Evolutionary conservation across 768 basidiomycete species (phyloP).

Genomic region (Suillus tomentosus): DNA sequence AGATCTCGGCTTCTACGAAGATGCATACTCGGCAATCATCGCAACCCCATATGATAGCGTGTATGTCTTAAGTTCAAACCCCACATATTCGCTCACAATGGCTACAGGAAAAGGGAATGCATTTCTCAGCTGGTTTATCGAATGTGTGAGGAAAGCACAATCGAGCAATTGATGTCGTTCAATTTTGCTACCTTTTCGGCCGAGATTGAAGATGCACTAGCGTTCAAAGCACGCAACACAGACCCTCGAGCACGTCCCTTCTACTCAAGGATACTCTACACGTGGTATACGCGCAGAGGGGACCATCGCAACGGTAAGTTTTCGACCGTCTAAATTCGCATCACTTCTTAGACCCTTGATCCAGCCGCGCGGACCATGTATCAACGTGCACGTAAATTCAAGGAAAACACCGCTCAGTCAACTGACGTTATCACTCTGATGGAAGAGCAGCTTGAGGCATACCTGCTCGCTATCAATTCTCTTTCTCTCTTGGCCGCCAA

Average conservation of each 20-base stretch:
- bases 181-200: slow-evolving; percentile 84
- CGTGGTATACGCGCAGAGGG: slow-evolving; percentile 85
- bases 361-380: slow-evolving; percentile 93
- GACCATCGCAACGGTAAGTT: slow-evolving; percentile 89
- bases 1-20: slow-evolving; percentile 76
- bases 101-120: slow-evolving; percentile 74
- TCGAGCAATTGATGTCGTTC: slow-evolving; percentile 75
- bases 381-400: slow-evolving; percentile 81
- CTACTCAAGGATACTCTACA: slow-evolving; percentile 91
- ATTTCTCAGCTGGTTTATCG: slow-evolving; percentile 81
- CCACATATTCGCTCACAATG: slow-evolving; percentile 16
- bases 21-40: slow-evolving; percentile 83
- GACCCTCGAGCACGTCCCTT: slow-evolving; percentile 84
- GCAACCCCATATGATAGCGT: slow-evolving; percentile 72
- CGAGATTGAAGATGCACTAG: slow-evolving; percentile 85
- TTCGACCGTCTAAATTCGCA: slow-evolving; percentile 13
- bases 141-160: slow-evolving; percentile 90
- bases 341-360: slow-evolving; percentile 28
- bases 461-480: slow-evolving; percentile 86
- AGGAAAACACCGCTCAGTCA: slow-evolving; percentile 39
- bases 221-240: slow-evolving; percentile 92
- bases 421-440: slow-evolving; percentile 46
- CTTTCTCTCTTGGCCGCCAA: slow-evolving; percentile 79
- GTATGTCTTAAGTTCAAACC: slow-evolving; percentile 50
- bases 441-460: slow-evolving; percentile 77